A percentile compares a stretch with the other conserved stretches of the same genome.
phyloP scores from a whole-genome alignment of 2,329 filamentous ascomycete genomes.

The Akanthomyces lecanii region DNA sequence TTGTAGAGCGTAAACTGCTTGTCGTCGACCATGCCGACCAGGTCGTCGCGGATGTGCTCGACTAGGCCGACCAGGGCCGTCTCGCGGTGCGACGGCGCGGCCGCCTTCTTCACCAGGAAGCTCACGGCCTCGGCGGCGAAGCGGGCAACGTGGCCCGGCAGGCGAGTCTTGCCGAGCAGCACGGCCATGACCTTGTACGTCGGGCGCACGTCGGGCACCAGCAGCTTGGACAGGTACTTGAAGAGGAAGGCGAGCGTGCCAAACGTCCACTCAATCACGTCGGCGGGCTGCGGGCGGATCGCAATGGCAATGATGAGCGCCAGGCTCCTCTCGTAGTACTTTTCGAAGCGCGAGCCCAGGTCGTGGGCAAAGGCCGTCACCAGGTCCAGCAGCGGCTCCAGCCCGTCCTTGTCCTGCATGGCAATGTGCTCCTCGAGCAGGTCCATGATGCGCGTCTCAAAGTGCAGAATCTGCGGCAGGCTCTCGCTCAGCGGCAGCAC shows the following conservation, averaged over 20 bases:
- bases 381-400: slow-evolving; percentile 85
- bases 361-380: slow-evolving; percentile 94
- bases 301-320: slow-evolving; percentile 73
- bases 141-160: slow-evolving; percentile 81
- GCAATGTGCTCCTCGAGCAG: slow-evolving; percentile 72
- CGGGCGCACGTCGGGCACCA: slow-evolving; percentile 80
- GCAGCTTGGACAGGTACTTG: slow-evolving; percentile 87
- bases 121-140: slow-evolving; percentile 95
- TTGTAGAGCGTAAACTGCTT: slow-evolving; percentile 67
- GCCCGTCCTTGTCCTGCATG: slow-evolving; percentile 69
- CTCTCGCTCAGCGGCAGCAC: slow-evolving; percentile 79
- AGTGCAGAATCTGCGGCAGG: slow-evolving; percentile 85
- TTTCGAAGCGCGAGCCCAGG: slow-evolving; percentile 80
- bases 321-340: slow-evolving; percentile 74
- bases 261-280: slow-evolving; percentile 98
- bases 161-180: slow-evolving; percentile 74
- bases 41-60: slow-evolving; percentile 65
- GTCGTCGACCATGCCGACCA: slow-evolving; percentile 50
- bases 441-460: slow-evolving; percentile 80
- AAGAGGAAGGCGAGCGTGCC: slow-evolving; percentile 91
- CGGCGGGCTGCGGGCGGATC: slow-evolving; percentile 69
- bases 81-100: slow-evolving; percentile 70
- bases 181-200: slow-evolving; percentile 80
- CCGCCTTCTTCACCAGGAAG: slow-evolving; percentile 87
- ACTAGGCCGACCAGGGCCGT: slow-evolving; percentile 68